Base-by-base conservation (phyloP, 1,139 yeast species). In the Yamadazyma kanchanaburiensis region DNA sequence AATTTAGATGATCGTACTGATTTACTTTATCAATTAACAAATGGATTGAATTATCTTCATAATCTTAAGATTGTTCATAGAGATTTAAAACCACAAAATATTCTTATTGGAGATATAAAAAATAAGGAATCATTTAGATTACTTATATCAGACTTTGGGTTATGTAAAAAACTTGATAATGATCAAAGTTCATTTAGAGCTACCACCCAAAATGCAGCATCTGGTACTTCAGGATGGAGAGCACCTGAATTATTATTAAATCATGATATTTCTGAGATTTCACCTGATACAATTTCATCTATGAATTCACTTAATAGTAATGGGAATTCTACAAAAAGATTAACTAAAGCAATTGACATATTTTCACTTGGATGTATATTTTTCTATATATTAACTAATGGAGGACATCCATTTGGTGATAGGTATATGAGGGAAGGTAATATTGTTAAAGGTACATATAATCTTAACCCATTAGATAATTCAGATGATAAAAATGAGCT, bases 211-310 rank as follows among this genome's bases (percentile, higher is more conserved):
- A 83, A 87, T 48, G 94, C 95, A 8, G 95, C 96, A 0, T 65
- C 64, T 45, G 99, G 99, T 2, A 91, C 98, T 0, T 77, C 91
- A 6, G 99, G 99, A 2, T 91, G 98, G 98, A 74, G 97, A 45
- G 97, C 98, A 0, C 98, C 98, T 0, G 99, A 91, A 51, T 63
- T 91, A 21, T 59, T 86, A 24, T 62, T 76, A 27, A 60, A 63
- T 35, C 65, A 64, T 24, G 71, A 65, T 31, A 52, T 61, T 28
- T 43, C 53, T 12, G 74, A 63, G 29, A 60, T 64, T 8, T 60
- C 72, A 1, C 68, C 70, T 1, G 68, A 61, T 22, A 56, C 69
- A 2, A 50, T 64, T n/a, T 58, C 64, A 6, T 58, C 69, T 1
- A 37, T 56, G n/a, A 52, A 54, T 5, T 55, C 64, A 1, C 37